phyloP scores from a whole-genome alignment of 345 rosid genomes.

The Aegle marmelos region DNA sequence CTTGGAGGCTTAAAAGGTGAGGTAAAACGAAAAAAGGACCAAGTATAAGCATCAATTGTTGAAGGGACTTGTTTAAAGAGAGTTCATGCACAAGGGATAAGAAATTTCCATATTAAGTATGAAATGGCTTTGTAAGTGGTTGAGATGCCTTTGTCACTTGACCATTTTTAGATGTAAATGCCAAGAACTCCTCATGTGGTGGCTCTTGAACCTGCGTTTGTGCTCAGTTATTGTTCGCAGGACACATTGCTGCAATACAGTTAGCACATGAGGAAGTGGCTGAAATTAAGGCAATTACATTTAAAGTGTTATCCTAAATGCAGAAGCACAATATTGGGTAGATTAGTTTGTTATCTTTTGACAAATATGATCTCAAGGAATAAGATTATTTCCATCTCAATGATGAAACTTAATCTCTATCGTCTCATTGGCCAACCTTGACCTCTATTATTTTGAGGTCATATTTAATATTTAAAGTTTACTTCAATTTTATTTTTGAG shows the following conservation, averaged over 20 bases:
- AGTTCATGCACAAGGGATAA: conserved; percentile 13
- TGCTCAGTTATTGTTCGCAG: not conserved
- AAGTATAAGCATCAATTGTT: conserved; percentile 16
- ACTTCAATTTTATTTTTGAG: rapidly evolving
- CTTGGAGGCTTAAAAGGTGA: not conserved
- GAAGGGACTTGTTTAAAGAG: not conserved
- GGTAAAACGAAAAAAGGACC: not conserved
- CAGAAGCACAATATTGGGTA: not conserved
- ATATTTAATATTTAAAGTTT: too few species aligned
- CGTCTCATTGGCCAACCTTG: too few species aligned
- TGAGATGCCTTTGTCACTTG: conserved; percentile 14
- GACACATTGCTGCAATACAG: not conserved
- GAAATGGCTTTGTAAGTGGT: not conserved
- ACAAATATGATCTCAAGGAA: too few species aligned
- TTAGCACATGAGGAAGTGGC: not conserved
- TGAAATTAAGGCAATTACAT: not conserved
- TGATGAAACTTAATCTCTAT: too few species aligned
- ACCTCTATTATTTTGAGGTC: too few species aligned
- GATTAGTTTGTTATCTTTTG: too few species aligned
- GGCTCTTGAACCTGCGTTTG: not conserved
- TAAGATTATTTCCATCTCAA: too few species aligned
- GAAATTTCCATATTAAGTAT: conserved; percentile 2
- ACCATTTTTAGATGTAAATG: conserved; percentile 14
- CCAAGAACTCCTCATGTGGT: not conserved
- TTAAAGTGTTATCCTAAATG: not conserved